Evolutionary conservation across 2,329 filamentous ascomycete genomes (phyloP).

Genomic region (Byssochlamys sp.): DNA sequence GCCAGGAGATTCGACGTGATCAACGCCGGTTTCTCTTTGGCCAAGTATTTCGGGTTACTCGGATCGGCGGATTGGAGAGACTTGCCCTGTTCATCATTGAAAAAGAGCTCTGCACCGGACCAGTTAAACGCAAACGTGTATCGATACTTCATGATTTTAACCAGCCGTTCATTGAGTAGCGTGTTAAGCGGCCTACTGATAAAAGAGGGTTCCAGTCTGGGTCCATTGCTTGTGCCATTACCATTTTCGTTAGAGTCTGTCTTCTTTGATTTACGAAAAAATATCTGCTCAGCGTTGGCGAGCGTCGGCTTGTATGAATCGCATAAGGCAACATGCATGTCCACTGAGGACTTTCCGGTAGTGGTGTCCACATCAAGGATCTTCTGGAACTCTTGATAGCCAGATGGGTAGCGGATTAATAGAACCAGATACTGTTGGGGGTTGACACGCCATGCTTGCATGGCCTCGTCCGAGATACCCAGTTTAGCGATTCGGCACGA

Average conservation of each 20-base stretch:
- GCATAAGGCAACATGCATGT: slow-evolving; percentile 62
- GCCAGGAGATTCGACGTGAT: slow-evolving; percentile 35
- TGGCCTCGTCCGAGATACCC: slow-evolving; percentile 15
- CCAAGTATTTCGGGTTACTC: slow-evolving; percentile 9
- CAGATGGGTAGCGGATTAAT: slow-evolving; percentile 54
- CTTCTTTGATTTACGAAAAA: slow-evolving; percentile 19
- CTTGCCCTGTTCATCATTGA: slow-evolving; percentile 39
- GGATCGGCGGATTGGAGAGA: slow-evolving; percentile 6
- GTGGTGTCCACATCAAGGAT: slow-evolving; percentile 36
- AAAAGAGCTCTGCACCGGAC: slow-evolving; percentile 56
- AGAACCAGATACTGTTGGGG: slow-evolving; percentile 51
- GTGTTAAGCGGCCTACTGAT: slow-evolving; percentile 63
- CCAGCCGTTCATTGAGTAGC: slow-evolving; percentile 57
- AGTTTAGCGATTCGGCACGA: slow-evolving; percentile 57
- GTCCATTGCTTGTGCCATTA: not conserved
- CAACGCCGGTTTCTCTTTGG: slow-evolving; percentile 14
- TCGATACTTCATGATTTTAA: slow-evolving; percentile 54
- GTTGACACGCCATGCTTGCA: slow-evolving; percentile 7
- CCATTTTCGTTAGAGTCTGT: not conserved
- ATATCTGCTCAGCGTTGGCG: slow-evolving; percentile 44
- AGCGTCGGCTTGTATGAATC: slow-evolving; percentile 61
- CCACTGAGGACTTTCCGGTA: slow-evolving; percentile 30
- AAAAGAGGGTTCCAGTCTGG: slow-evolving; percentile 49
- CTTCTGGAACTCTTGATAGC: slow-evolving; percentile 52
- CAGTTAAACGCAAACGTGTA: slow-evolving; percentile 48